Evolutionary conservation across 306 rosid species (phyloP).

Genomic region (Glycine tomentella): DNA sequence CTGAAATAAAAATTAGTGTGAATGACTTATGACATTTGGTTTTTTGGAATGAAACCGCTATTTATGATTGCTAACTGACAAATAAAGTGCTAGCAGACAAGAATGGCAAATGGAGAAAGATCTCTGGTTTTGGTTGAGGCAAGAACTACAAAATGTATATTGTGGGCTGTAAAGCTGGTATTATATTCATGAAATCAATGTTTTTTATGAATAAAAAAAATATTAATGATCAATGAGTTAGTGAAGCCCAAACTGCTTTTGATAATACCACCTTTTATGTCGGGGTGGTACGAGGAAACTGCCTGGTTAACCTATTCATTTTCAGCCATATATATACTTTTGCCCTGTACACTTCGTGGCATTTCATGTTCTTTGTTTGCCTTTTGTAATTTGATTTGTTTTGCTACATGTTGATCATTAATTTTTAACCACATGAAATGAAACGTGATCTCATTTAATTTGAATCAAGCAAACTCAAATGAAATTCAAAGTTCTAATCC

Average conservation of each 20-base stretch:
- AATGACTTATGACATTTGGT: neutral
- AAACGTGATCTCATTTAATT: neutral
- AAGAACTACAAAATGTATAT: constrained; percentile 33
- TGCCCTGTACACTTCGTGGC: constrained; percentile 55
- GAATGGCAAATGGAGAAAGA: constrained; percentile 8
- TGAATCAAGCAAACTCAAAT: neutral
- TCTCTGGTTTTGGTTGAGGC: constrained; percentile 49
- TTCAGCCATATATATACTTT: constrained; percentile 35
- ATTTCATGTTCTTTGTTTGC: neutral
- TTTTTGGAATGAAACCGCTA: constrained; percentile 27
- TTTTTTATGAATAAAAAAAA: neutral
- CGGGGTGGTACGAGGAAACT: constrained; percentile 54
- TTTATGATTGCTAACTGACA: constrained; percentile 22
- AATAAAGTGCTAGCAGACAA: constrained; percentile 60
- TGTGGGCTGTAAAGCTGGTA: constrained; percentile 69
- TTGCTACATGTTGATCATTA: neutral
- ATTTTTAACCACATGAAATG: neutral
- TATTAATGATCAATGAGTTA: neutral
- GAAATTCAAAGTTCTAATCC: neutral
- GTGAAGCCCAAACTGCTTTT: constrained; percentile 44
- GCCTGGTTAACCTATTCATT: constrained; percentile 45
- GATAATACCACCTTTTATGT: constrained; percentile 55
- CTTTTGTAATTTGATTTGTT: neutral
- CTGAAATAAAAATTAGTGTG: too few species aligned
- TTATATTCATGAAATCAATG: neutral